Evolutionary conservation across 2,329 filamentous ascomycete genomes (phyloP), one percentile per base, ranked within the genome.

Genomic region (Purpureocillium lavendulum): DNA sequence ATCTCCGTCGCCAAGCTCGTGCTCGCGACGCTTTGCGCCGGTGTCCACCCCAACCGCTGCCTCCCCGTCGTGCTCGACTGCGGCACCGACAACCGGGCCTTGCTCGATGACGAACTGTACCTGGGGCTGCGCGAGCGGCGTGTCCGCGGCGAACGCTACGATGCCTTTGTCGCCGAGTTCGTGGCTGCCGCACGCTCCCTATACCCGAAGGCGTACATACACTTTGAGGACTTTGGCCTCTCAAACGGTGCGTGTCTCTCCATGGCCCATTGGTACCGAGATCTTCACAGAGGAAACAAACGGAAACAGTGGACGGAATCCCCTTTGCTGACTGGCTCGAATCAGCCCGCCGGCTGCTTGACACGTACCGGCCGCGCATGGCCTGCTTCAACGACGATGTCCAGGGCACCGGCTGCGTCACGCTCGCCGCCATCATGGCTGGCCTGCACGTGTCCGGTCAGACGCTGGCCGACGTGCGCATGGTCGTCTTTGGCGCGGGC

Each of bases 371-470:
- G 1, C 71, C 80, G 0, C 55, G 83, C 36, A 81, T 90, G 7
- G 72, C 87, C 0, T 94, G 87, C 58, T 94, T 95, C 69, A 94
- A 94, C 52, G 88, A 94, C 42, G 87, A 94, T 56, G 80, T 94
- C 0, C 87, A 94, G 58, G 88, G 87, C 2, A 94, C 88, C 0
- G 88, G 87, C 0, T 90, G 85, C 43, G 87, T 94, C 1, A 90
- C 88, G 0, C 71, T 94, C 0, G 87, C 87, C 0, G 87, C 84
- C 1, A 81, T 94, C 45, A 79, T 87, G 66, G 78, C 87, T 0
- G 87, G 77, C 0, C 66, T 89, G 7, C 77, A 85, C 43, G 79
- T 90, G 7, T 79, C 71, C 44, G 70, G 77, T 3, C 64, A 81
- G 39, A 76, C 81, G 38, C 66, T 94, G 31, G 62, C 67, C 8